These are phyloP conservation scores for Mucor plumbeus DNA, from an alignment of 371 early-diverging fungal genomes.

Conservation along the genomic window DNA sequence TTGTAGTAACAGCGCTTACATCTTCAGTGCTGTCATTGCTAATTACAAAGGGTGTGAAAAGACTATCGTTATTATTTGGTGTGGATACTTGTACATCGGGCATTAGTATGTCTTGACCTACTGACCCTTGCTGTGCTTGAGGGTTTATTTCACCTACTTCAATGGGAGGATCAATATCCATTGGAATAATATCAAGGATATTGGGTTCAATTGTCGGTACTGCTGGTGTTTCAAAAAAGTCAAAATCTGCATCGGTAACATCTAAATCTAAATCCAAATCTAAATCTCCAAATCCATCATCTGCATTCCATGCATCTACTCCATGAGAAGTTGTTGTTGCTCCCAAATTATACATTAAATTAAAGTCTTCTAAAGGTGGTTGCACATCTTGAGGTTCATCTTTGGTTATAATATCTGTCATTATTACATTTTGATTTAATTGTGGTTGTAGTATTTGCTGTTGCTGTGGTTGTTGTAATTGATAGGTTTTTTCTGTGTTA, in stretches of 20 bases:
- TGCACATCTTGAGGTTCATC: not conserved
- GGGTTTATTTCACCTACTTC: not conserved
- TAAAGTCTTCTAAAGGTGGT: not conserved
- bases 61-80: constrained; percentile 8
- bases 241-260: constrained; percentile 55
- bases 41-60: constrained; percentile 11
- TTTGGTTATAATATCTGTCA: not conserved
- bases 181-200: constrained; percentile 3
- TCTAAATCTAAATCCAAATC: constrained; percentile 46
- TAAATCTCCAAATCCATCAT: constrained; percentile 31
- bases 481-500: not conserved
- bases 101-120: not conserved
- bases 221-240: constrained; percentile 39
- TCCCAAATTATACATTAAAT: not conserved
- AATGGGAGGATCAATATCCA: not conserved
- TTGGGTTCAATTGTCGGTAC: not conserved
- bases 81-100: not conserved
- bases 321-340: not conserved
- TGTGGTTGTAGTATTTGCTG: not conserved
- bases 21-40: constrained; percentile 5
- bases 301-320: not conserved
- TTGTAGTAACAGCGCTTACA: not conserved
- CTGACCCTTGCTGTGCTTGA: not conserved
- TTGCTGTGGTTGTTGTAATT: not conserved
- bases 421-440: not conserved